Conservation (phyloP, 1,139 yeast species). For the Zygosaccharomyces pseudobailii region DNA sequence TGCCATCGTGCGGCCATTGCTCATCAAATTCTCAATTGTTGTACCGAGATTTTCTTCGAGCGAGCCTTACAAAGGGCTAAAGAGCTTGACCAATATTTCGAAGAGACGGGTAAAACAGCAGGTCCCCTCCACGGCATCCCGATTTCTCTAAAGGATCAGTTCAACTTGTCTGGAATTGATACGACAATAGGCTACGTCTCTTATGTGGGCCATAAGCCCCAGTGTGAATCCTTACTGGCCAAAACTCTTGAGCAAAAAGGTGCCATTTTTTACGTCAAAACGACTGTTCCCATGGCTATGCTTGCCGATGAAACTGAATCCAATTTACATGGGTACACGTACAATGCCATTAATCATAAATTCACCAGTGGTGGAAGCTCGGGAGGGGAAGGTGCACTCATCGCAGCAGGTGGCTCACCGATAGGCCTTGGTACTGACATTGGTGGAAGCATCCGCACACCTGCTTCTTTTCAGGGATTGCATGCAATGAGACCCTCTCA, state of each 20-base stretch:
- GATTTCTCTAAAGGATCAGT: constrained; percentile 52
- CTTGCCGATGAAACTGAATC: constrained; percentile 48
- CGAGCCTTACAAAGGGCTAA: constrained; percentile 42
- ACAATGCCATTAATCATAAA: constrained; percentile 43
- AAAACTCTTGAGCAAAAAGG: constrained; percentile 43
- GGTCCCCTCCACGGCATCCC: constrained; percentile 72
- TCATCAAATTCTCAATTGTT: constrained; percentile 51
- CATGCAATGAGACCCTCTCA: constrained; percentile 51
- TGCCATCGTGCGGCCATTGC: constrained; percentile 55
- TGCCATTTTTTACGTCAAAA: constrained; percentile 52
- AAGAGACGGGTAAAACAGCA: constrained; percentile 27
- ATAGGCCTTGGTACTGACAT: constrained; percentile 61
- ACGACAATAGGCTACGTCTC: constrained; percentile 44
- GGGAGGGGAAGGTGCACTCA: constrained; percentile 60
- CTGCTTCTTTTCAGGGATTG: constrained; percentile 51
- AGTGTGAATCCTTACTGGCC: constrained; percentile 41
- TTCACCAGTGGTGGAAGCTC: constrained; percentile 55
- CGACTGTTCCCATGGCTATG: constrained; percentile 57
- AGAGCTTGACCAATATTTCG: constrained; percentile 41
- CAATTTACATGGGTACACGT: constrained; percentile 46
- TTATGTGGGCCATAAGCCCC: constrained; percentile 32
- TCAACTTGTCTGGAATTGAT: constrained; percentile 44
- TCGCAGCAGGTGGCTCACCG: constrained; percentile 45
- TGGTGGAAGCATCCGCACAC: constrained; percentile 59
- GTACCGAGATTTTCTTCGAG: constrained; percentile 40